These are phyloP conservation scores for Beauveria sp. DNA, from an alignment of 2,329 filamentous ascomycete species.

Conservation along the genomic window DNA sequence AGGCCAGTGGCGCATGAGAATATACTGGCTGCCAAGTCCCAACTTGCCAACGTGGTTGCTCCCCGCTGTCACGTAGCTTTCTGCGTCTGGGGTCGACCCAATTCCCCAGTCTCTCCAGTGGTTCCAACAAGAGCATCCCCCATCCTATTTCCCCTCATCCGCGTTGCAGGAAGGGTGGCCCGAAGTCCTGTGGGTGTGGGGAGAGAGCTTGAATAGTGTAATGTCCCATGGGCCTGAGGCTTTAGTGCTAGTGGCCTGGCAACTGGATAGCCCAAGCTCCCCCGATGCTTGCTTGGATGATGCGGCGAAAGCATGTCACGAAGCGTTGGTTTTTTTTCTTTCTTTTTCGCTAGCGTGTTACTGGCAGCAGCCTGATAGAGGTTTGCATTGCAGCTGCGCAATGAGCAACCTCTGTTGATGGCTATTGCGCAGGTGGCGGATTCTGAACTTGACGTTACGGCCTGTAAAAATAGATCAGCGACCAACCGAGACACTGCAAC, in stretches of 20 bases:
- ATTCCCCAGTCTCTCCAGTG: constrained; percentile 7
- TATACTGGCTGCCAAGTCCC: neutral
- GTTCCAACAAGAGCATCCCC: neutral
- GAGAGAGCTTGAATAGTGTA: neutral
- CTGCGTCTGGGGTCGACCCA: neutral
- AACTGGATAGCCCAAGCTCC: neutral
- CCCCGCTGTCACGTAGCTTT: constrained; percentile 12
- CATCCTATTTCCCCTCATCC: neutral
- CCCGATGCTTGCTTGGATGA: neutral
- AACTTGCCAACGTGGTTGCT: constrained; percentile 1
- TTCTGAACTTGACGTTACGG: constrained; percentile 1
- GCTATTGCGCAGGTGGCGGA: neutral
- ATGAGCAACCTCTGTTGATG: neutral
- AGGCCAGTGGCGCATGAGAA: neutral
- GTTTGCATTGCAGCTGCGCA: neutral
- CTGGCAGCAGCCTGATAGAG: neutral
- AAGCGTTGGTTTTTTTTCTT: neutral
- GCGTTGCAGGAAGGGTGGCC: neutral
- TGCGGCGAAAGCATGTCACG: constrained; percentile 2
- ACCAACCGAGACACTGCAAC: neutral
- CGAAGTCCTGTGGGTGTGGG: neutral
- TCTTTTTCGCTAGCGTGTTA: neutral
- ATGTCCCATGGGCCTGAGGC: neutral
- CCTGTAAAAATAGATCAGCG: constrained; percentile 7
- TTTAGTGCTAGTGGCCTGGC: neutral